phyloP scores from a whole-genome alignment of 768 basidiomycete genomes.

The Mycena belliarum region DNA sequence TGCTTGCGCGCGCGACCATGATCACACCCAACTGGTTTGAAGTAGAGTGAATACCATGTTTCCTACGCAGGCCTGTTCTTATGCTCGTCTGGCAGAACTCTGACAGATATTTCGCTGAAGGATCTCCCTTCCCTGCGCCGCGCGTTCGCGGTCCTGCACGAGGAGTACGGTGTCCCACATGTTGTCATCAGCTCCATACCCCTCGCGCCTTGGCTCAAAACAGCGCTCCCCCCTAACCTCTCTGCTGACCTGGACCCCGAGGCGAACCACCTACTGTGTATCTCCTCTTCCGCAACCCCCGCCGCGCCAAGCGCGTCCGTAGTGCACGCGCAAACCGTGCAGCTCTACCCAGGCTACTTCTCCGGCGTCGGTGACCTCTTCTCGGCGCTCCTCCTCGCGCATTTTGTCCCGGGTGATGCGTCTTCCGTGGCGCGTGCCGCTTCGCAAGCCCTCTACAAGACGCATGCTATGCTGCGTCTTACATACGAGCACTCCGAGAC shows the following conservation, averaged over 20 bases:
- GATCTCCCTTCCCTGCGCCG: conserved; percentile 63
- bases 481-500: conserved; percentile 59
- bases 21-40: conserved; percentile 99
- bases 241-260: conserved; percentile 25
- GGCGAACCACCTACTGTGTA: conserved; percentile 69
- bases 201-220: conserved; percentile 59
- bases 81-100: conserved; percentile 47
- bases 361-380: conserved; percentile 97
- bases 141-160: conserved; percentile 76
- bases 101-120: conserved; percentile 73
- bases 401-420: conserved; percentile 46
- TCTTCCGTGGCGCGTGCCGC: conserved; percentile 54
- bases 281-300: conserved; percentile 60
- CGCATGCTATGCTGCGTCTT: conserved; percentile 66
- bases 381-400: conserved; percentile 85
- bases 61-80: neutral
- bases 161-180: conserved; percentile 74
- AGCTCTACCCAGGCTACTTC: conserved; percentile 87
- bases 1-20: conserved; percentile 83
- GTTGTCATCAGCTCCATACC: conserved; percentile 93
- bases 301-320: conserved; percentile 25
- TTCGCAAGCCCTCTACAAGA: conserved; percentile 70
- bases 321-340: conserved; percentile 73
- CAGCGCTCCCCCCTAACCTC: conserved; percentile 47
- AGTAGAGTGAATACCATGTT: conserved; percentile 70